Evolutionary conservation across 2,329 filamentous ascomycete species (phyloP), one percentile per base, ranked within the genome.

Genomic region (Verruconis gallopava): DNA sequence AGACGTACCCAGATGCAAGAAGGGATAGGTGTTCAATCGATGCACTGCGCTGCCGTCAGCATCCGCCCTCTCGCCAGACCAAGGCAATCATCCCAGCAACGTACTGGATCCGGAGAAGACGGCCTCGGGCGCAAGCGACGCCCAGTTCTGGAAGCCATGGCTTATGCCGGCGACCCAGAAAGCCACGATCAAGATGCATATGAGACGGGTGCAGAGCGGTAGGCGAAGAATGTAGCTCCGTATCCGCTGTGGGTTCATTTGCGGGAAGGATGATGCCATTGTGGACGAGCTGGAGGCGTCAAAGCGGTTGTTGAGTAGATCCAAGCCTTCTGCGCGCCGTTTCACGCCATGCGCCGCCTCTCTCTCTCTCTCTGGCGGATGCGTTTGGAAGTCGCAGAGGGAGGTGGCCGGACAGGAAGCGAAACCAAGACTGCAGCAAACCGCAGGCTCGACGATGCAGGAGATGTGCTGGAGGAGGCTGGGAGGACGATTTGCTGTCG

Each of bases 1-100:
- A 9, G 9, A 30, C 25, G 36, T 81, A 30, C 25, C 81, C 35
- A 77, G 61, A 58, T 98, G 91, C 46, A 95, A 77, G 44, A 98
- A 68, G 1, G 88, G 85, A 56, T 85, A 98, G 0, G 89, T 93
- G 57, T 94, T 95, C 25, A 93, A 72, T 47, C 91, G 79, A 62
- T 95, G 89, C 66, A 93, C 88, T 94, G 58, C 40, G 21, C 6
- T 25, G 5, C 17, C 25, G 21, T 13, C 5, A 40, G 38, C 21
- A 40, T 12, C 19, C 18, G 5, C 18, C 19, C 38, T 39, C 14
- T 37, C 14, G 11, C 37, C 5, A 12, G 6, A 38, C 18, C 25
- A 12, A n/a, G n/a, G n/a, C n/a, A n/a, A 11, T 40, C 11, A n/a
- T 17, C 11, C 14, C 5, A 17, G 13, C 9, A 15, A 37, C 38